Evolutionary conservation across 2,329 filamentous ascomycete genomes (phyloP).

Genomic region (Escovopsis weberi): DNA sequence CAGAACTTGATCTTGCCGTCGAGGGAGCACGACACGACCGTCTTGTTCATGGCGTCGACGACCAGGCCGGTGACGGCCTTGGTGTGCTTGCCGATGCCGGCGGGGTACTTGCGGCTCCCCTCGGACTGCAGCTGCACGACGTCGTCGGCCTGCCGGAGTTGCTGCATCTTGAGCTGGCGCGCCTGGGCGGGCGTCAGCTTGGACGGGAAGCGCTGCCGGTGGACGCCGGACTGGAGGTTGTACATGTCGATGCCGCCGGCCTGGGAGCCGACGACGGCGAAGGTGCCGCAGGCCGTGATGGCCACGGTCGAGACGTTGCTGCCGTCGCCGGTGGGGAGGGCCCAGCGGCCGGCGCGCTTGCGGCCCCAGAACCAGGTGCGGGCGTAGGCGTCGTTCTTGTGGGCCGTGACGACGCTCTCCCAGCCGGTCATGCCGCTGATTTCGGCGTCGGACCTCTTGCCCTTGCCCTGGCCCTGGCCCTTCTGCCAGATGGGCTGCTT

Average conservation of each 20-base stretch:
- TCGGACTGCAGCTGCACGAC: slow-evolving; percentile 39
- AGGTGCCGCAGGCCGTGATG: slow-evolving; percentile 84
- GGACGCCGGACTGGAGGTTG: slow-evolving; percentile 85
- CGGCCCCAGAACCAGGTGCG: slow-evolving; percentile 98
- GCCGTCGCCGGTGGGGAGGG: slow-evolving; percentile 72
- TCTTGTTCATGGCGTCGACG: slow-evolving; percentile 79
- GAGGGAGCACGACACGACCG: slow-evolving; percentile 69
- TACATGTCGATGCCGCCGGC: slow-evolving; percentile 83
- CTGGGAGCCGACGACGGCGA: slow-evolving; percentile 77
- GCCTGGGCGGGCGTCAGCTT: slow-evolving; percentile 64
- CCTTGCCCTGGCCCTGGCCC: slow-evolving; percentile 38
- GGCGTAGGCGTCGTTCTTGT: slow-evolving; percentile 69
- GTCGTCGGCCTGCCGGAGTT: slow-evolving; percentile 42
- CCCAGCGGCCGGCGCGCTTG: slow-evolving; percentile 85
- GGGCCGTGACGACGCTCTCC: slow-evolving; percentile 93
- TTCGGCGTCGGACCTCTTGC: slow-evolving; percentile 51
- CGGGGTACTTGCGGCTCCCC: slow-evolving; percentile 25
- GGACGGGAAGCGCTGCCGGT: slow-evolving; percentile 78
- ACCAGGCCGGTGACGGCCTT: slow-evolving; percentile 73
- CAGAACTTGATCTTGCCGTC: slow-evolving; percentile 97
- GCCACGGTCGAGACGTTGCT: slow-evolving; percentile 75
- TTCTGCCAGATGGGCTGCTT: slow-evolving; percentile 76
- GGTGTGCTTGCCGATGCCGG: slow-evolving; percentile 58
- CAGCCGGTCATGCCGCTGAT: slow-evolving; percentile 72
- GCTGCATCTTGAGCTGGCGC: slow-evolving; percentile 55